Conservation (phyloP, 768 basidiomycete genomes). For the Trametes punicea region DNA sequence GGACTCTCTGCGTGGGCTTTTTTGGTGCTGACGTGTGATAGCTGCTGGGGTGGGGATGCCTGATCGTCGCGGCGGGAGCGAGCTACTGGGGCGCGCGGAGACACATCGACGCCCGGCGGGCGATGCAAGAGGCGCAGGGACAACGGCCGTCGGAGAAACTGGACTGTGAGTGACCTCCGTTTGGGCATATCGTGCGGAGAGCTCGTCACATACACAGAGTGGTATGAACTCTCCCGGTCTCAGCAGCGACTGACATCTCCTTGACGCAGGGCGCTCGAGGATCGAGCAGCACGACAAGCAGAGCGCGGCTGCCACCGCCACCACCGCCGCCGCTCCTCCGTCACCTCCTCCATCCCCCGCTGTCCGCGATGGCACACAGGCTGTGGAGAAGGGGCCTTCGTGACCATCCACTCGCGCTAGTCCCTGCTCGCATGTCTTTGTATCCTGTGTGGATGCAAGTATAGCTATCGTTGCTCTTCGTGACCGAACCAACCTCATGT, state of each 20-base stretch:
- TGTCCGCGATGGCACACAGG: not conserved
- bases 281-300: slow-evolving; percentile 16
- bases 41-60: slow-evolving; percentile 33
- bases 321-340: not conserved
- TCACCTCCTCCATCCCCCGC: not conserved
- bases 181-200: no score
- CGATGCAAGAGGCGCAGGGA: slow-evolving; percentile 30
- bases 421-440: not conserved
- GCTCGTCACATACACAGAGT: no score
- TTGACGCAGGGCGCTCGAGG: slow-evolving; percentile 11
- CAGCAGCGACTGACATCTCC: no score
- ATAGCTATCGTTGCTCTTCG: no score
- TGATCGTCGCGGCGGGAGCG: slow-evolving; percentile 35
- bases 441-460: no score
- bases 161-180: slow-evolving; percentile 28
- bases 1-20: not conserved
- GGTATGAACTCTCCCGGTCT: no score
- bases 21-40: slow-evolving; percentile 10
- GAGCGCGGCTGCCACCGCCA: not conserved
- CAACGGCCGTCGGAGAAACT: slow-evolving; percentile 33
- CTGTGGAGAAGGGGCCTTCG: not conserved
- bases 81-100: slow-evolving; percentile 39
- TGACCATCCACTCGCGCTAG: not conserved
- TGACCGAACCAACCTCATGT: no score
- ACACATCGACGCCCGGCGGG: slow-evolving; percentile 35